Evolutionary conservation across 2,329 filamentous ascomycete genomes (phyloP).

Genomic region (Juglanconis sp.): DNA sequence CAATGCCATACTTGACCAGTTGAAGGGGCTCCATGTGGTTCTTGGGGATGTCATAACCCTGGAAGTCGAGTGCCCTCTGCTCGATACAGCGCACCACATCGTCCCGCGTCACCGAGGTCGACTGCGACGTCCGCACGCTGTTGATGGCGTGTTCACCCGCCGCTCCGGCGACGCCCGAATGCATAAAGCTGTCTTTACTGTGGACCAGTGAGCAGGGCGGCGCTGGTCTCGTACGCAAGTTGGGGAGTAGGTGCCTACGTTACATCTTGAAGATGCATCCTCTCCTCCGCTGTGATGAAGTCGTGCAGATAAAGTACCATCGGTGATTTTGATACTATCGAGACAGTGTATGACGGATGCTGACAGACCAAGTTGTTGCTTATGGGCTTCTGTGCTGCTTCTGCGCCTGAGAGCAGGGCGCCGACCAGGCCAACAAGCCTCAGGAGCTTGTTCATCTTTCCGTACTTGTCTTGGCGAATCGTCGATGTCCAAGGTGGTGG

Average conservation of each 20-base stretch:
- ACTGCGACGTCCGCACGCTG: conserved; percentile 33
- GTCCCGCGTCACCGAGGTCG: conserved; percentile 34
- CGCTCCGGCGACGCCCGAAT: conserved; percentile 32
- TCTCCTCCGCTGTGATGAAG: conserved; percentile 35
- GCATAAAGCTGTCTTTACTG: conserved; percentile 34
- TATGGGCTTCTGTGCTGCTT: conserved; percentile 24
- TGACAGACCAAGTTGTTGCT: conserved; percentile 24
- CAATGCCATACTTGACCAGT: conserved; percentile 35
- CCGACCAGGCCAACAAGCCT: neutral
- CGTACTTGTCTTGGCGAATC: neutral
- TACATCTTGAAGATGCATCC: conserved; percentile 27
- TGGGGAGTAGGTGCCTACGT: neutral
- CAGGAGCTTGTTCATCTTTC: neutral
- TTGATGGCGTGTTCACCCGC: conserved; percentile 28
- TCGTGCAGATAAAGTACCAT: conserved; percentile 37
- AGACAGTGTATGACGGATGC: conserved; percentile 30
- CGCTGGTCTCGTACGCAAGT: neutral
- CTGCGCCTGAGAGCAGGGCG: neutral
- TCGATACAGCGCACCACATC: conserved; percentile 35
- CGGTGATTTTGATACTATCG: conserved; percentile 34
- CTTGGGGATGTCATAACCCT: conserved; percentile 33
- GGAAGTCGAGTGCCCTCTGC: conserved; percentile 35
- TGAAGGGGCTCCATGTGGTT: conserved; percentile 36
- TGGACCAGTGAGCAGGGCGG: neutral
- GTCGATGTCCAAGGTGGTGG: no score